Evolutionary conservation across 176 grass and related monocot species (phyloP).

Genomic region (Raddia distichophylla): DNA sequence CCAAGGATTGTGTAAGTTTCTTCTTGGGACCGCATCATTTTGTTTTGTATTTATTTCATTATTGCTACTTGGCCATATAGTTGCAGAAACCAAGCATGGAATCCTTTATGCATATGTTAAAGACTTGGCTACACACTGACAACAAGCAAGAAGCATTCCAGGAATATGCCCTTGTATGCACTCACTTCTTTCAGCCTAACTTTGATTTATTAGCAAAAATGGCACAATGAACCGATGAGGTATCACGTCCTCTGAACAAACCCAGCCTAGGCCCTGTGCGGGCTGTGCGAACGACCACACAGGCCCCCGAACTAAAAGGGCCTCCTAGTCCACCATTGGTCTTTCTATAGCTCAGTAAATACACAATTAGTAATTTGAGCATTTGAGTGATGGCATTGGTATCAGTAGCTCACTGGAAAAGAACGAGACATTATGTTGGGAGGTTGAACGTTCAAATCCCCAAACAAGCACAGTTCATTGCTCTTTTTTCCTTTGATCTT

Average conservation of each 20-base stretch:
- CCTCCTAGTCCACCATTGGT: no score
- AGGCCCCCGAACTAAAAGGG: no score
- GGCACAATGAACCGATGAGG: background rate
- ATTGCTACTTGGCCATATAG: background rate
- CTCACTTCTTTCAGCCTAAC: constrained; percentile 26
- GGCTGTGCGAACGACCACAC: no score
- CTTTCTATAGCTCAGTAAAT: no score
- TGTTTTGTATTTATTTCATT: background rate
- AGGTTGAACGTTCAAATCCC: no score
- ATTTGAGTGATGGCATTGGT: no score
- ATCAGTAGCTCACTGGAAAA: no score
- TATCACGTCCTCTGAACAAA: constrained; percentile 2
- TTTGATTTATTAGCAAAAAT: constrained; percentile 32
- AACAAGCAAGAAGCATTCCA: constrained; percentile 26
- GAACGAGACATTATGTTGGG: no score
- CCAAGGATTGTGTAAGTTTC: constrained; percentile 12
- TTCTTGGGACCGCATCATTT: constrained; percentile 25
- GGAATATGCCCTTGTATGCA: background rate
- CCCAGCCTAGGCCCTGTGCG: no score
- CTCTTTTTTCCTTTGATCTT: no score
- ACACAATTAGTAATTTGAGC: no score
- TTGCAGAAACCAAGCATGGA: constrained; percentile 1
- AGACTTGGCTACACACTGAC: constrained; percentile 14
- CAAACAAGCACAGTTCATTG: no score
- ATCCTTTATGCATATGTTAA: constrained; percentile 9